Percentiles rank a stretch among this genome's conserved stretches.
Evolutionary conservation across 2,329 filamentous ascomycete species (phyloP).

Genomic region (Alternaria postmessia): DNA sequence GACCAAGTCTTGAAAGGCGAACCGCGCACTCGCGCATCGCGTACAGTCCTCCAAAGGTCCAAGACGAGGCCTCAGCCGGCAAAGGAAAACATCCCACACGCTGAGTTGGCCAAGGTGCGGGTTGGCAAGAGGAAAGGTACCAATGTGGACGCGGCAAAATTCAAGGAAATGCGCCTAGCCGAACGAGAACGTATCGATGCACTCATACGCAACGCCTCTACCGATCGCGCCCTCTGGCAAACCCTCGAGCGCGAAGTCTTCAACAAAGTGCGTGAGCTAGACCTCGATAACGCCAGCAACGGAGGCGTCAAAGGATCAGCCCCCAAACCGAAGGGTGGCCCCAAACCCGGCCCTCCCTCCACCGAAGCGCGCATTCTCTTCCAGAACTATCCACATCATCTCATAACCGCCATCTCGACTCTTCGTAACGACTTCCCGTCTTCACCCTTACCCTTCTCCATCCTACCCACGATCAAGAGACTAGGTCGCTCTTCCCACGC

Average conservation of each 20-base stretch:
- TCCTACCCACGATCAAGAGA: constrained; percentile 73
- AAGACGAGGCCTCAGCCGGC: background rate
- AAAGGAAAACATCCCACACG: constrained; percentile 3
- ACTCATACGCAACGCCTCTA: constrained; percentile 63
- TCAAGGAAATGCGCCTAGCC: constrained; percentile 22
- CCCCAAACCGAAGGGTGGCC: background rate
- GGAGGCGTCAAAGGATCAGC: constrained; percentile 9
- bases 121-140: constrained; percentile 14
- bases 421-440: constrained; percentile 67
- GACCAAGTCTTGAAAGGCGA: constrained; percentile 35
- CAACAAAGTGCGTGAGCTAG: constrained; percentile 63
- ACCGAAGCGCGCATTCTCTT: constrained; percentile 65
- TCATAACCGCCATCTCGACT: constrained; percentile 65
- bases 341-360: constrained; percentile 9
- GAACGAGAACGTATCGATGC: constrained; percentile 64
- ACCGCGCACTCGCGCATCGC: constrained; percentile 8
- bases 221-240: constrained; percentile 72
- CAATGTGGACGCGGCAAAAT: constrained; percentile 18
- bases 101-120: constrained; percentile 11
- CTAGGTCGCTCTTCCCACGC: constrained; percentile 75
- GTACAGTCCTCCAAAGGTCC: constrained; percentile 10
- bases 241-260: constrained; percentile 74
- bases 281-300: constrained; percentile 52
- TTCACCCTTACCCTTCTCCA: constrained; percentile 66
- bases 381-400: constrained; percentile 69